Base-by-base conservation (phyloP, 1,139 yeast species). In the Suzukiozyma palmioleophila region DNA sequence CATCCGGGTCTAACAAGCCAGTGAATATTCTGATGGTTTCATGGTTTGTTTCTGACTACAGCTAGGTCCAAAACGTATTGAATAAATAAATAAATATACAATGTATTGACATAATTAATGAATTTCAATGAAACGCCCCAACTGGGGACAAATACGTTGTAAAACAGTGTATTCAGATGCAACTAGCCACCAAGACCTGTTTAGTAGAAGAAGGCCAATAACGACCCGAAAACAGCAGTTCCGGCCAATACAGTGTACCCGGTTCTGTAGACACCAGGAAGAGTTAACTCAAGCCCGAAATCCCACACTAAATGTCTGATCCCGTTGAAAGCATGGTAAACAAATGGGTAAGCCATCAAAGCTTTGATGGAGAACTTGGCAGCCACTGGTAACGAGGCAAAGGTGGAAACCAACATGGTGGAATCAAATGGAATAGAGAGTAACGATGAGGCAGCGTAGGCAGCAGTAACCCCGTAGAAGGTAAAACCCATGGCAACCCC, bases 271-370 rank as follows among this genome's bases (percentile, higher is more conserved):
- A 94, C 97, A 52, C 95, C 97, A 60, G 82, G 78, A 51, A 86
- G 56, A 47, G 89, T 75, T 61, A 90, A 77, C 62, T 84, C 87
- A 52, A 69, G 73, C 58, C 95, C 95, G 41, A 80, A 62, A 63
- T 92, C 97, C 97, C 97, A 92, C 43, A 87, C 58, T 66, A 90
- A 70, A 64, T 92, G 98, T 77, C 98, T 86, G 47, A 90, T 48
- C 54, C 97, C 97, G 63, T 90, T 89, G 61, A 73, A 77, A 38
- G 75, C 59, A 64, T 92, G 98, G 82, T 77, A 89, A 34, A 85
- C 85, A 64, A 92, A 89, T 50, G 97, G 92, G 67, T 78, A 77
- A 4, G 95, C 80, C 55, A 84, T 79, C 31, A 77, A 55, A 37
- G 84, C 81, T 71, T 92, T 92, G 44, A 79, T 65, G 30, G 73